Evolutionary conservation across 2,329 filamentous ascomycete genomes (phyloP), one percentile per base, ranked within the genome.

Genomic region (Onygena corvina): DNA sequence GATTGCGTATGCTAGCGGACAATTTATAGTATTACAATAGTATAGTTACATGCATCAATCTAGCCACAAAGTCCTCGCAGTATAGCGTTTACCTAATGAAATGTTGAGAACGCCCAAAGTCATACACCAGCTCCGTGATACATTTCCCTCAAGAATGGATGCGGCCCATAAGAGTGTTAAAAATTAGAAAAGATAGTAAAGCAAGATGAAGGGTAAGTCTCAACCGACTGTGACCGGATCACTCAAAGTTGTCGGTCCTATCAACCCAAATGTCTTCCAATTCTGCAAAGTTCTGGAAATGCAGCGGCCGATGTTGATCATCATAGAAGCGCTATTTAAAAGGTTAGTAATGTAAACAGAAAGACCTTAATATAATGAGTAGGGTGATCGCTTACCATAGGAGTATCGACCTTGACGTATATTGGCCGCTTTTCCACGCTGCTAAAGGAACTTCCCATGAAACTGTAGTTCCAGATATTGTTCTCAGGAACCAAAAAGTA

Each of bases 241-340:
- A 96, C 59, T 87, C 90, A 72, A 98, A 94, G 65, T 89, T 90
- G 71, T 98, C 90, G 55, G 80, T 80, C 60, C 88, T 76, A 67
- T 98, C 92, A 42, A 95, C 89, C 80, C 89, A 94, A 35, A 94
- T 85, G 67, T 98, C 90, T 71, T 98, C 92, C 64, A 98, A 69
- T 72, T 98, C 90, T 1, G 89, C 87, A 70, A 98, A 98, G 67
- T 88, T 94, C 65, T 90, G 84, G 77, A 98, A 98, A 71, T 98
- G 92, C 50, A 95, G 72, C 12, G 90, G 89, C 21, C 92, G 80
- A 68, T 98, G 93, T 59, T 88, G 76, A 59, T 89, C 88, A 63
- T 84, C 89, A 70, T 98, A 98, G 70, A 94, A 96, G 6, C 84
- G 76, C 54, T 67, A 52, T 34, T 52, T 20, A 25, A 47, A 12